phyloP scores from a whole-genome alignment of 805 yeast genomes.

The Candida sphagnicola region DNA sequence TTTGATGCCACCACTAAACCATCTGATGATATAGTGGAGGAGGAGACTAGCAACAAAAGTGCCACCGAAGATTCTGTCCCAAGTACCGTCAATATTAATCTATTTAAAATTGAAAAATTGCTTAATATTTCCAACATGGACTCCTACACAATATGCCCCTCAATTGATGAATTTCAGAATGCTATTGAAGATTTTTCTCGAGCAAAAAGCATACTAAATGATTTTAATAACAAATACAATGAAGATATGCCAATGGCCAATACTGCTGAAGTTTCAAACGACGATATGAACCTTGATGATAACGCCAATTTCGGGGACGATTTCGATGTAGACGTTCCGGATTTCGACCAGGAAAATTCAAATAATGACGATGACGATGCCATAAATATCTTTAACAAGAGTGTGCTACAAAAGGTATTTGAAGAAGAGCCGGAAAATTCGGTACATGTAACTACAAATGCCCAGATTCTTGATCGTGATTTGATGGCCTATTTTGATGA shows the following conservation, averaged over 20 bases:
- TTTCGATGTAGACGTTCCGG: not conserved
- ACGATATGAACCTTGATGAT: slow-evolving; percentile 19
- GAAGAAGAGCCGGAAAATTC: slow-evolving; percentile 10
- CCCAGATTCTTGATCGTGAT: slow-evolving; percentile 49
- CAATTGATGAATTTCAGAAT: slow-evolving; percentile 55
- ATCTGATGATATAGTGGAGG: slow-evolving; percentile 2
- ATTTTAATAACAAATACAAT: slow-evolving; percentile 35
- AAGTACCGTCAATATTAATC: not conserved
- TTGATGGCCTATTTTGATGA: slow-evolving; percentile 81
- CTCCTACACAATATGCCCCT: slow-evolving; percentile 59
- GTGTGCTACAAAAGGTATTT: slow-evolving; percentile 9
- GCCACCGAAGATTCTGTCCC: not conserved
- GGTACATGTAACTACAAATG: slow-evolving; percentile 7
- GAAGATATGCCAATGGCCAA: slow-evolving; percentile 1
- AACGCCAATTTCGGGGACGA: slow-evolving; percentile 20
- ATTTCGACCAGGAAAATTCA: slow-evolving; percentile 6
- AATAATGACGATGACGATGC: slow-evolving; percentile 10
- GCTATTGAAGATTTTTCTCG: slow-evolving; percentile 47
- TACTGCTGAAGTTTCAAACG: not conserved
- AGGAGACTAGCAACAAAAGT: too few species aligned
- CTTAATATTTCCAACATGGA: slow-evolving; percentile 16
- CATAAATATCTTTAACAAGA: slow-evolving; percentile 9
- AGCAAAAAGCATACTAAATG: slow-evolving; percentile 43
- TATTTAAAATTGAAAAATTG: slow-evolving; percentile 3
- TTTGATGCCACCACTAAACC: slow-evolving; percentile 56